Percentiles rank a stretch among this genome's conserved stretches.
These are phyloP conservation scores for Brassica carinata DNA, from an alignment of 345 rosid species.

Conservation along the genomic window DNA sequence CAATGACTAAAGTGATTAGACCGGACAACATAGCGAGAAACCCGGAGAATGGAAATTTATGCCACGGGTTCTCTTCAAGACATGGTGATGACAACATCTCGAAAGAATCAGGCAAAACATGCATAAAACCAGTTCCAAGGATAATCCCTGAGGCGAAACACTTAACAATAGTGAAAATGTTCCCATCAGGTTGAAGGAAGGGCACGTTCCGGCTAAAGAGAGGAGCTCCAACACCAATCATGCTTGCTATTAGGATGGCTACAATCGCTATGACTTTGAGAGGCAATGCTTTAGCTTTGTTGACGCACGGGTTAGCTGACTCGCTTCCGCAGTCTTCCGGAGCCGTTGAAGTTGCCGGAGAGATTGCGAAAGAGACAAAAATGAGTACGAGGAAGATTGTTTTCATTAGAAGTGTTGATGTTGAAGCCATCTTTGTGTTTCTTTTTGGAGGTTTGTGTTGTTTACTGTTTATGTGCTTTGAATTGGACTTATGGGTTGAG, in stretches of 20 bases:
- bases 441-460: constrained; percentile 7
- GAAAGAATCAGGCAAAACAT: constrained; percentile 85
- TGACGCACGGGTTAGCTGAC: constrained; percentile 40
- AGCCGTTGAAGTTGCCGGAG: constrained; percentile 33
- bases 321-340: constrained; percentile 40
- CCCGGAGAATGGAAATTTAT: constrained; percentile 72
- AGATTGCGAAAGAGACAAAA: constrained; percentile 31
- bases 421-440: constrained; percentile 30
- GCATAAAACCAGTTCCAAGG: constrained; percentile 78
- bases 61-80: constrained; percentile 69
- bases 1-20: constrained; percentile 59
- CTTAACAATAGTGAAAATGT: constrained; percentile 56
- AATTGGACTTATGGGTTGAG: constrained; percentile 17
- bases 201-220: constrained; percentile 57
- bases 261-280: constrained; percentile 60
- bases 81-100: constrained; percentile 65
- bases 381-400: constrained; percentile 36
- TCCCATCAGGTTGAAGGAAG: constrained; percentile 58
- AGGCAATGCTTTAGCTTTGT: constrained; percentile 54
- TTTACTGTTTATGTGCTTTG: constrained; percentile 22
- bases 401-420: constrained; percentile 18
- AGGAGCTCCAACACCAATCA: constrained; percentile 67
- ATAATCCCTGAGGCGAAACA: constrained; percentile 62
- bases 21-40: constrained; percentile 83
- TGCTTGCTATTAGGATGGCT: constrained; percentile 54